A percentile compares a stretch with the other conserved stretches of the same genome.
Evolutionary conservation across 2,329 filamentous ascomycete species (phyloP).

Genomic region (Mollisiaceae sp.): DNA sequence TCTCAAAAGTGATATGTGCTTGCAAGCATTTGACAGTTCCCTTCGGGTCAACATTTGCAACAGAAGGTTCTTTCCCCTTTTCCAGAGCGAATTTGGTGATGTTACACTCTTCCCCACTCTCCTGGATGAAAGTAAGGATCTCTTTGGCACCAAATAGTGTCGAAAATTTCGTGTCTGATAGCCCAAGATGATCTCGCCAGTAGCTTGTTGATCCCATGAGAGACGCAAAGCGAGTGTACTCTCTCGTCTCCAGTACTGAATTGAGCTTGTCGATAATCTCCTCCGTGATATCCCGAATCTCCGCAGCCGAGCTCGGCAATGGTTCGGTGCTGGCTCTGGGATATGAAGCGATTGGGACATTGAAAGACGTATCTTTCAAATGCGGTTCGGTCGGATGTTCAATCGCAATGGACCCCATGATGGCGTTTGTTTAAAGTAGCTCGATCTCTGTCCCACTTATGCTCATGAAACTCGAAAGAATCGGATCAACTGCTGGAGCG

Average conservation of each 20-base stretch:
- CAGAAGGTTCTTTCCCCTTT: background rate
- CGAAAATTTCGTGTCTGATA: slow-evolving; percentile 11
- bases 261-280: slow-evolving; percentile 5
- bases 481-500: too few species aligned
- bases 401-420: slow-evolving; percentile 10
- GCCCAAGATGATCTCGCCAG: slow-evolving; percentile 13
- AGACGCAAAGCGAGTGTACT: background rate
- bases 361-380: slow-evolving; percentile 15
- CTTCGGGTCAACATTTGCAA: slow-evolving; percentile 35
- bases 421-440: background rate
- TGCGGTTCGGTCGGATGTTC: slow-evolving; percentile 6
- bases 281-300: background rate
- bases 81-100: slow-evolving; percentile 1
- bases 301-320: background rate
- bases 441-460: background rate
- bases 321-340: background rate
- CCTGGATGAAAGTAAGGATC: background rate
- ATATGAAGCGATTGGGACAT: slow-evolving; percentile 8
- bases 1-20: slow-evolving; percentile 59
- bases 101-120: background rate
- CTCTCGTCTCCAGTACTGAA: background rate
- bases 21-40: slow-evolving; percentile 57
- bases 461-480: background rate
- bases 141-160: slow-evolving; percentile 1
- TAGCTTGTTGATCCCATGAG: slow-evolving; percentile 9